Percentiles rank a stretch among this genome's conserved stretches.
Evolutionary conservation across 2,329 filamentous ascomycete species (phyloP).

Genomic region (Aspergillus amoenus): DNA sequence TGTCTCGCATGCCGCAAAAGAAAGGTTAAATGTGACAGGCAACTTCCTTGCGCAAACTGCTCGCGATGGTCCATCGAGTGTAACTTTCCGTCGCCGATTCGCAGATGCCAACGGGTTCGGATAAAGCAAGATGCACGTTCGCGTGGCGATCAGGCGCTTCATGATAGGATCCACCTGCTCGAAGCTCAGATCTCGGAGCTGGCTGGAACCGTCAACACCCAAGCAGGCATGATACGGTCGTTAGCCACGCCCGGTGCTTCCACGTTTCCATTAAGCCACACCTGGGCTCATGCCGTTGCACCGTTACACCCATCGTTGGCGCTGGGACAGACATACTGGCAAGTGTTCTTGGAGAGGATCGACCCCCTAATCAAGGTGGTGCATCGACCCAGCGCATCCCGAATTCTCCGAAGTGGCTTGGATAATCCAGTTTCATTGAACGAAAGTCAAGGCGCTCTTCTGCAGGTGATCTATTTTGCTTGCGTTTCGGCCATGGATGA

Average conservation of each 20-base stretch:
- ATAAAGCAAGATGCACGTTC: conserved; percentile 1
- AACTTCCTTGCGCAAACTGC: conserved; percentile 28
- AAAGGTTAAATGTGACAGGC: conserved; percentile 31
- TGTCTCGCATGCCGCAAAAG: conserved; percentile 28
- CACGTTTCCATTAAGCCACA: conserved; percentile 2
- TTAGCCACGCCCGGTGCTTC: neutral
- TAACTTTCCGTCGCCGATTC: conserved; percentile 17
- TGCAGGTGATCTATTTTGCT: conserved; percentile 60
- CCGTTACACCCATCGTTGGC: conserved; percentile 8
- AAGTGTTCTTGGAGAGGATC: conserved; percentile 34
- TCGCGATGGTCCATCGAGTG: conserved; percentile 16
- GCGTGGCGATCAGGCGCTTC: neutral
- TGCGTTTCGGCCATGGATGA: conserved; percentile 50
- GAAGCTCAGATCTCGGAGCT: neutral
- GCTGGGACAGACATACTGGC: conserved; percentile 20
- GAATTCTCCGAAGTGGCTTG: conserved; percentile 46
- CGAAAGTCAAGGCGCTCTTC: conserved; percentile 53
- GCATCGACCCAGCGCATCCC: conserved; percentile 52
- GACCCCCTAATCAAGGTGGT: conserved; percentile 58
- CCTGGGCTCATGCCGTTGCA: neutral
- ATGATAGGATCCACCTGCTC: neutral
- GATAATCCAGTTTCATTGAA: conserved; percentile 46
- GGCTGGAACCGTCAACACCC: neutral
- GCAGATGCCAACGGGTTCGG: conserved; percentile 11
- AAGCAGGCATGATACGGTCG: neutral